Conservation (phyloP, 495 filamentous ascomycete genomes). For the Copromyces sp. region DNA sequence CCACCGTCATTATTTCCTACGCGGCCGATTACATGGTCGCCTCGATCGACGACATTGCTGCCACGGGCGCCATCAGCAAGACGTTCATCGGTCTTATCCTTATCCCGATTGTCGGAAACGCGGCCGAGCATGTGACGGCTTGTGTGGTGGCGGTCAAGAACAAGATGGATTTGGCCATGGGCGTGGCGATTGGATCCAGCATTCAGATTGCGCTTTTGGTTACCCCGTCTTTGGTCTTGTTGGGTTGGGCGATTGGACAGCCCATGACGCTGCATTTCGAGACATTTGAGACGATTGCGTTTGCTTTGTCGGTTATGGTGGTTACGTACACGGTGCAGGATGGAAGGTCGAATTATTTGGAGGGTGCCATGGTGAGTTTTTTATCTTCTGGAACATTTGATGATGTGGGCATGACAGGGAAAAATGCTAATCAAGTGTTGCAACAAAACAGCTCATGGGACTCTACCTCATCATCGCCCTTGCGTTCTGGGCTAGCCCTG, state of each 20-base stretch:
- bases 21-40: slow-evolving; percentile 91
- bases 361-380: slow-evolving; percentile 74
- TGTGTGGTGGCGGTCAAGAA: slow-evolving; percentile 84
- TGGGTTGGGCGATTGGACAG: slow-evolving; percentile 72
- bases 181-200: slow-evolving; percentile 84
- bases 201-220: slow-evolving; percentile 93
- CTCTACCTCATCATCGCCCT: slow-evolving; percentile 76
- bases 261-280: slow-evolving; percentile 91
- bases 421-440: background rate
- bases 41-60: slow-evolving; percentile 82
- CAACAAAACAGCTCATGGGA: slow-evolving; percentile 37
- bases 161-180: slow-evolving; percentile 97
- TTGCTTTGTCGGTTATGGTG: slow-evolving; percentile 80
- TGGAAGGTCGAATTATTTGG: slow-evolving; percentile 90
- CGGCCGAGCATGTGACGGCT: slow-evolving; percentile 93
- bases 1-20: slow-evolving; percentile 76
- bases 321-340: slow-evolving; percentile 91
- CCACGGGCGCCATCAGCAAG: slow-evolving; percentile 77
- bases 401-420: too few species aligned
- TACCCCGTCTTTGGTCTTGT: slow-evolving; percentile 80
- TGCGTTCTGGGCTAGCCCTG: slow-evolving; percentile 84
- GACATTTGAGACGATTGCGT: slow-evolving; percentile 81
- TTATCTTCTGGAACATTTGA: too few species aligned
- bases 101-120: slow-evolving; percentile 95
- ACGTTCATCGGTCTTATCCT: slow-evolving; percentile 94